These are phyloP conservation scores for Myriosclerotinia scirpicola DNA, from an alignment of 2,329 filamentous ascomycete genomes.

Conservation along the genomic window DNA sequence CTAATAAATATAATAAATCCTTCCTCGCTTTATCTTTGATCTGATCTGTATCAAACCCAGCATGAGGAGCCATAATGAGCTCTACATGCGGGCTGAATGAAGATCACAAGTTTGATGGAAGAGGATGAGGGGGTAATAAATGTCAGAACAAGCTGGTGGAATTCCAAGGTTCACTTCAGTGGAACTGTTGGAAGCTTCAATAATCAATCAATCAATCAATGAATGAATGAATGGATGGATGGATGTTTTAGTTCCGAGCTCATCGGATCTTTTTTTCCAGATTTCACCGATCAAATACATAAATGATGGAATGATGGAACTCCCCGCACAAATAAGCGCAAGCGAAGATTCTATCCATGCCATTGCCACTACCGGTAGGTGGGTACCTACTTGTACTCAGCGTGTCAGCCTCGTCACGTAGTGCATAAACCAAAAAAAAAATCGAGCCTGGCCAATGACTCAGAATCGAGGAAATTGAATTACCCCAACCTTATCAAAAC, in stretches of 20 bases:
- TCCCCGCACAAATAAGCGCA: constrained; percentile 12
- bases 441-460: constrained; percentile 35
- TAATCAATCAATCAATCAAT: too few species aligned
- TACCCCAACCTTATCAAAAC: constrained; percentile 21
- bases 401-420: constrained; percentile 23
- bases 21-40: constrained; percentile 81
- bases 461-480: constrained; percentile 30
- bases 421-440: constrained; percentile 26
- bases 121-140: constrained; percentile 13
- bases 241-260: constrained; percentile 11
- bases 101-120: constrained; percentile 14
- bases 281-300: constrained; percentile 13
- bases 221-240: too few species aligned
- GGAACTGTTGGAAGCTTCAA: background rate
- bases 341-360: constrained; percentile 7
- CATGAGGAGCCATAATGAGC: constrained; percentile 67
- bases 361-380: too few species aligned
- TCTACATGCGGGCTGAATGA: constrained; percentile 47
- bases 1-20: constrained; percentile 85
- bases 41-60: constrained; percentile 71
- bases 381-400: too few species aligned
- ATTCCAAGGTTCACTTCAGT: constrained; percentile 32
- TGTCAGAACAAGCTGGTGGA: constrained; percentile 7
- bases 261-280: constrained; percentile 10
- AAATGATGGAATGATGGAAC: constrained; percentile 8